Evolutionary conservation across 768 basidiomycete genomes (phyloP), one percentile per base, ranked within the genome.

Genomic region (Boletus huronensis): DNA sequence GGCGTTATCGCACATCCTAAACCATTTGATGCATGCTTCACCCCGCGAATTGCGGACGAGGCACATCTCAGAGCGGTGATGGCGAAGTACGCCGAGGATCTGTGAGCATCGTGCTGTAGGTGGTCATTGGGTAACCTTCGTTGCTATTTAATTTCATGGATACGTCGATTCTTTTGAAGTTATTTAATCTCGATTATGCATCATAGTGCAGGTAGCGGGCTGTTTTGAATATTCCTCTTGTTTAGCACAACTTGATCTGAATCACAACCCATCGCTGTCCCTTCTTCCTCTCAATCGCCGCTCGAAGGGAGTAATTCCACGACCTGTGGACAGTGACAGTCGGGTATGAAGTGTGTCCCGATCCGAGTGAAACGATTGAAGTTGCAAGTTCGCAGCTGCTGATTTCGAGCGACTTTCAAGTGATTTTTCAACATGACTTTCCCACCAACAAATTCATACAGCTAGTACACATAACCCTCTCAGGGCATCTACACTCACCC

Each of bases 1-100:
- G 81, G 79, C 3, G 81, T 84, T 16, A 82, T 87, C 60, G 76
- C 79, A 0, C 85, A 84, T 52, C 87, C 88, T 0, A 63, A 77
- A 43, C 84, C 82, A 1, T 89, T 88, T 65, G 75, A 76, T 28
- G 82, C 77, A 5, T 57, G 69, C 6, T 88, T 88, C 62, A 74
- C 77, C 53, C 82, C 84, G 0, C 64, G 85, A 8, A 52, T 65
- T 21, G 60, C 55, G 13, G 55, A 63, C n/a, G 61, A 58, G 41
- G 60, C 58, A 2, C 61, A 61, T 6, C 54, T 70, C n/a, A 63
- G 69, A 49, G 50, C 51, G 11, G 52, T 60, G 26, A 70, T 70
- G 69, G 54, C 42, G 5, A 67, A 49, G 32, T 70, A 72, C 43
- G 57, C 36, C 2, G 51, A 67, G 45, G 55, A 13, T 51, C 14